A percentile compares a stretch with the other conserved stretches of the same genome.
phyloP scores from a whole-genome alignment of 495 filamentous ascomycete species.

The Amphirosellinia nigrospora region DNA sequence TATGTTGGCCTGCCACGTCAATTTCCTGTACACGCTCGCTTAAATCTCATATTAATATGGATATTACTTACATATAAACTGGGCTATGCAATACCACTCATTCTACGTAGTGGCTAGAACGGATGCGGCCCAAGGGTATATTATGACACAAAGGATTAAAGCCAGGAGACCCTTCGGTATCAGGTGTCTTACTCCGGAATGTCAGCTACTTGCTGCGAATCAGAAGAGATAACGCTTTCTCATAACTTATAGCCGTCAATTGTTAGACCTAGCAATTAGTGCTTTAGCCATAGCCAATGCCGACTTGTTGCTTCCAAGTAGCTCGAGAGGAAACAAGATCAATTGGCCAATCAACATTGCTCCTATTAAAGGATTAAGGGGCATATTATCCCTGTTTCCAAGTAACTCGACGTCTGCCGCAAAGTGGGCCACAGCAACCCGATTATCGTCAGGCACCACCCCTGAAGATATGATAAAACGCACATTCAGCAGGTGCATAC shows the following conservation, averaged over 20 bases:
- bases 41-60: neutral
- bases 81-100: neutral
- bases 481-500: neutral
- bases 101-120: neutral
- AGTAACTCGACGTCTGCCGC: neutral
- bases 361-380: neutral
- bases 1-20: neutral
- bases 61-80: neutral
- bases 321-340: neutral
- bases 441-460: neutral
- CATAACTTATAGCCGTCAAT: neutral
- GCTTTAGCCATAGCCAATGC: neutral
- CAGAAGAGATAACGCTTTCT: neutral
- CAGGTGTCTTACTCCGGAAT: neutral
- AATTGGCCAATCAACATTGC: neutral
- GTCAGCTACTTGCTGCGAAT: neutral
- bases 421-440: slow-evolving; percentile 17
- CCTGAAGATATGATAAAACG: neutral
- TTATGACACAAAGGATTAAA: neutral
- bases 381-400: slow-evolving; percentile 2
- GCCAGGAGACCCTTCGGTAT: neutral
- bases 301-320: neutral
- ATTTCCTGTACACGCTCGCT: neutral
- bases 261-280: neutral
- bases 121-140: too few relatives aligned